These are phyloP conservation scores for Trichoderma afroharzianum DNA, from an alignment of 2,329 filamentous ascomycete genomes.

Conservation along the genomic window DNA sequence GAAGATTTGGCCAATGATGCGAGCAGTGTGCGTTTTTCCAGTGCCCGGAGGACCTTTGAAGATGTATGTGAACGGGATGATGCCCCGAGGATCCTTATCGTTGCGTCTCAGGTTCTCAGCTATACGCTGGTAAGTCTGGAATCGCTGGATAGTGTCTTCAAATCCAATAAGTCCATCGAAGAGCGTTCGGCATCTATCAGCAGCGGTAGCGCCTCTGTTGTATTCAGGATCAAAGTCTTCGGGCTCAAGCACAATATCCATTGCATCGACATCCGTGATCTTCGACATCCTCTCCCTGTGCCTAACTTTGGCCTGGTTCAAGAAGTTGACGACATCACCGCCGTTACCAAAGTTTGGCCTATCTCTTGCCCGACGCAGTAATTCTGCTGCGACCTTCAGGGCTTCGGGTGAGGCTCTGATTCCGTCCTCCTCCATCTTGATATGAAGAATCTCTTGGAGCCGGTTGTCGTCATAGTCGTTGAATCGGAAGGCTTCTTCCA, in stretches of 20 bases:
- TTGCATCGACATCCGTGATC: neutral
- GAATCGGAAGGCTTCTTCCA: neutral
- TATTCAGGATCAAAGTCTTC: neutral
- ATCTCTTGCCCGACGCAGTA: neutral
- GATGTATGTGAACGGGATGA: neutral
- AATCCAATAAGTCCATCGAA: neutral
- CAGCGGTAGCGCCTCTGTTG: neutral
- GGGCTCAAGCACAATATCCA: neutral
- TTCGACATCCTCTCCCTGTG: neutral
- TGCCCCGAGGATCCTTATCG: neutral
- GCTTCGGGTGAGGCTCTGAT: neutral
- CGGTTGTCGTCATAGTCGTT: neutral
- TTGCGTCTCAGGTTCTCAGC: neutral
- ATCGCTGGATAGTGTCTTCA: neutral
- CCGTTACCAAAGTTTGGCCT: neutral
- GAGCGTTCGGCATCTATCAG: neutral
- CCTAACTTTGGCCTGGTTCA: neutral
- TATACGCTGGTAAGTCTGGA: neutral
- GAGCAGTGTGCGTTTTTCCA: neutral
- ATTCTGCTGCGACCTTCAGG: neutral
- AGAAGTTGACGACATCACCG: neutral
- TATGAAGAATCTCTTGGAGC: neutral
- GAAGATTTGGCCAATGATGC: neutral
- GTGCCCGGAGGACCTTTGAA: neutral
- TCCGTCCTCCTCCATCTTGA: neutral